Conservation (phyloP, 495 filamentous ascomycete genomes). For the Diplogelasinospora grovesii region DNA sequence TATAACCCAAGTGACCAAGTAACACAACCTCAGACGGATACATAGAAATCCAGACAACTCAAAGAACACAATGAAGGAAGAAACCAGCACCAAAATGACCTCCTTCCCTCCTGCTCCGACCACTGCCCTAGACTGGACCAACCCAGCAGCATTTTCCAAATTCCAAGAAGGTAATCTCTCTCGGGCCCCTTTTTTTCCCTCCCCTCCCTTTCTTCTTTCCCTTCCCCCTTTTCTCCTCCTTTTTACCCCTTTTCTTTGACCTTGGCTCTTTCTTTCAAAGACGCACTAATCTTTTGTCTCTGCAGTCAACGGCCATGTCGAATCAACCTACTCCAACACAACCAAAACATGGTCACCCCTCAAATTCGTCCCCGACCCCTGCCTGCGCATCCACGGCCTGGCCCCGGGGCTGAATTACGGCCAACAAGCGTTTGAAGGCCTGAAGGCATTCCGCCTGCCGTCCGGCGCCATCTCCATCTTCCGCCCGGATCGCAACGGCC, state of each 20-base stretch:
- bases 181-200: no score
- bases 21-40: neutral
- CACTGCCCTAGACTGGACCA: neutral
- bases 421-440: no score
- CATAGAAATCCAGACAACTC: neutral
- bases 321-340: neutral
- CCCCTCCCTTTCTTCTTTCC: no score
- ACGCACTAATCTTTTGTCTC: neutral
- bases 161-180: neutral
- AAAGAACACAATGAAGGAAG: neutral
- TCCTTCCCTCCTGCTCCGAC: neutral
- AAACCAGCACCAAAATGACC: neutral
- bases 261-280: neutral
- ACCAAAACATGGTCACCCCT: neutral
- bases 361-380: no score
- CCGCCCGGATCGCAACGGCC: no score
- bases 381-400: no score
- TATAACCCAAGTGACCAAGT: neutral
- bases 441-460: no score
- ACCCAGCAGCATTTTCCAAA: neutral
- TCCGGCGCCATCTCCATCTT: no score
- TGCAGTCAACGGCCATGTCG: neutral
- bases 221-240: no score
- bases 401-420: no score
- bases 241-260: no score